Conservation (phyloP, 1,284 basidiomycete genomes). For the Cutaneotrichosporon spelunceum region DNA sequence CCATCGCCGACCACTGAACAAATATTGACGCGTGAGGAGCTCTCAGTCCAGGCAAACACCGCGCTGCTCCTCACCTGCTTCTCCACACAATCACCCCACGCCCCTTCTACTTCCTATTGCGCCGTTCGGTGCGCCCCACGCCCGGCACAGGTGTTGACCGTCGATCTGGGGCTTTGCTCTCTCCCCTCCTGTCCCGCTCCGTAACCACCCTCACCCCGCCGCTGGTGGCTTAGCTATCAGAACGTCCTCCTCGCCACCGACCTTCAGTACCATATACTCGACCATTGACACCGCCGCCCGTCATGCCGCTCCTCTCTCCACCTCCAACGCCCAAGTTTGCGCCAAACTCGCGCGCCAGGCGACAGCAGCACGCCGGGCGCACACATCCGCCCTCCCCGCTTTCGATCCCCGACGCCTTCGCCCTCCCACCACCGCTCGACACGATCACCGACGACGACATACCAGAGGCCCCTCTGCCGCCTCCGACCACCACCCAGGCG, state of each 20-base stretch:
- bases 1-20: not conserved
- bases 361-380: not conserved
- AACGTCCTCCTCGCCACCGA: not conserved
- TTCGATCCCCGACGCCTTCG: slow-evolving; percentile 14
- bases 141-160: not conserved
- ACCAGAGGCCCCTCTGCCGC: slow-evolving; percentile 10
- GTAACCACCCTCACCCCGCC: too few species aligned
- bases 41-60: not conserved
- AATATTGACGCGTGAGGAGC: not conserved
- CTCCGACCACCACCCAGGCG: slow-evolving; percentile 1
- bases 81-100: not conserved
- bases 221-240: not conserved
- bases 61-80: not conserved
- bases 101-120: not conserved
- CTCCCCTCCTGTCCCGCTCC: too few species aligned
- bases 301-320: not conserved
- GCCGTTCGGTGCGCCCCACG: not conserved
- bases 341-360: slow-evolving; percentile 1
- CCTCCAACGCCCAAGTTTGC: not conserved
- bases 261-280: not conserved
- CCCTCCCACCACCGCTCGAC: slow-evolving; percentile 18
- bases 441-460: slow-evolving; percentile 22
- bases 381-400: slow-evolving; percentile 14
- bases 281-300: not conserved
- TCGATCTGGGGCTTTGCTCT: not conserved